Evolutionary conservation across 169 alveolate genomes (phyloP).

Genomic region (Plasmodium malariae): DNA sequence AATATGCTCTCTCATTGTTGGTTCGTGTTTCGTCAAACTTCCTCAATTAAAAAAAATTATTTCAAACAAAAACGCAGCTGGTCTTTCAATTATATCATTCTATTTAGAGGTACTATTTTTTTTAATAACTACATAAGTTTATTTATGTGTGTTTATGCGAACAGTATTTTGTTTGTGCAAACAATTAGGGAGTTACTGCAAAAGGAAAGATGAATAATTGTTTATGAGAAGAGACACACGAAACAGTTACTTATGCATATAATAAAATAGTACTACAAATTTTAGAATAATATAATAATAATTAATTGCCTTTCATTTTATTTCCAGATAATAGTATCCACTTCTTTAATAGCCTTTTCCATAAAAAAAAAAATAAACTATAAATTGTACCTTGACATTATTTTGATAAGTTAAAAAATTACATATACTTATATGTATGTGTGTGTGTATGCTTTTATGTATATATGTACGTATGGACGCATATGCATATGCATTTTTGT

Average conservation of each 20-base stretch:
- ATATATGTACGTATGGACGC: neutral
- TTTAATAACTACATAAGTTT: neutral
- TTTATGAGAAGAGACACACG: neutral
- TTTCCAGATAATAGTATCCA: conserved; percentile 33
- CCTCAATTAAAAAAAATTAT: conserved; percentile 51
- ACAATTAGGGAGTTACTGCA: too few relatives aligned
- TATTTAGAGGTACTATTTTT: conserved; percentile 34
- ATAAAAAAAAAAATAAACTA: conserved; percentile 22
- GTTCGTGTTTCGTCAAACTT: conserved; percentile 36
- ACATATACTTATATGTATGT: neutral
- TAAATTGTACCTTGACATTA: conserved; percentile 8
- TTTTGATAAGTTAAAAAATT: conserved; percentile 25
- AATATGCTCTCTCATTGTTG: conserved; percentile 21
- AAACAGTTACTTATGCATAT: neutral
- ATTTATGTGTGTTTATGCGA: neutral
- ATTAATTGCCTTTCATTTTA: neutral
- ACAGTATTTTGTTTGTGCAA: too few relatives aligned
- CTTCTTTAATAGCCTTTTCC: conserved; percentile 36
- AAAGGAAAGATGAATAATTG: neutral
- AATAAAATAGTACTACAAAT: neutral
- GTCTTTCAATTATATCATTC: conserved; percentile 23
- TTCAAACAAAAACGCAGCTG: conserved; percentile 24
- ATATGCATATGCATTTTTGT: neutral
- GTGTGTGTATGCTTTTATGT: neutral
- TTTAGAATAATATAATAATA: neutral